Evolutionary conservation across 2,329 filamentous ascomycete genomes (phyloP).

Genomic region (Botrytis sinoallii): DNA sequence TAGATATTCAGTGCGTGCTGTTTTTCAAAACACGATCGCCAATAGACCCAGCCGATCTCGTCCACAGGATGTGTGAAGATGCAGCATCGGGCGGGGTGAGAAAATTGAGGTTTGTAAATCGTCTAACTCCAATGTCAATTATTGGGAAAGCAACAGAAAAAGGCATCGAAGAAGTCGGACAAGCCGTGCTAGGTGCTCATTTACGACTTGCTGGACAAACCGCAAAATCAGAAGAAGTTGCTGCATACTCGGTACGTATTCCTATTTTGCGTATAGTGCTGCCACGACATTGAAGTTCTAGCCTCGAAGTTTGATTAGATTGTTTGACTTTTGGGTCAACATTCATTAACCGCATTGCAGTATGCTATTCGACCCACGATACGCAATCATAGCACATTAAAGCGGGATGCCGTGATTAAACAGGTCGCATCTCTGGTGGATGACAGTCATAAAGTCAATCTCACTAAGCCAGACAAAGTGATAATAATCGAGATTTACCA

Average conservation of each 20-base stretch:
- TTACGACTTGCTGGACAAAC: constrained; percentile 49
- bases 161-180: constrained; percentile 63
- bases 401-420: constrained; percentile 67
- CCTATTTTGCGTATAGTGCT: constrained; percentile 9
- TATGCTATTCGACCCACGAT: constrained; percentile 82
- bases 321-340: constrained; percentile 4
- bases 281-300: constrained; percentile 13
- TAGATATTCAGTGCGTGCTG: constrained; percentile 60
- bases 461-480: constrained; percentile 74
- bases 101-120: constrained; percentile 57
- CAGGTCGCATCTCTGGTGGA: constrained; percentile 53
- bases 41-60: constrained; percentile 54
- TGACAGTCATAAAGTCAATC: constrained; percentile 69
- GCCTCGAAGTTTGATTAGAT: constrained; percentile 3
- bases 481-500: constrained; percentile 79
- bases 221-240: constrained; percentile 26
- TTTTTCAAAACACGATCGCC: constrained; percentile 57
- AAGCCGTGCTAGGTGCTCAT: constrained; percentile 58
- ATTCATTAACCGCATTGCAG: constrained; percentile 44
- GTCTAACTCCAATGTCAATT: constrained; percentile 53
- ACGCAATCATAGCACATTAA: constrained; percentile 68
- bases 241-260: constrained; percentile 21
- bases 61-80: constrained; percentile 54
- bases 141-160: constrained; percentile 65
- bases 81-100: constrained; percentile 45